Evolutionary conservation across 192 early-diverging fungal genomes (phyloP).

Genomic region (Coemansia aciculifera): DNA sequence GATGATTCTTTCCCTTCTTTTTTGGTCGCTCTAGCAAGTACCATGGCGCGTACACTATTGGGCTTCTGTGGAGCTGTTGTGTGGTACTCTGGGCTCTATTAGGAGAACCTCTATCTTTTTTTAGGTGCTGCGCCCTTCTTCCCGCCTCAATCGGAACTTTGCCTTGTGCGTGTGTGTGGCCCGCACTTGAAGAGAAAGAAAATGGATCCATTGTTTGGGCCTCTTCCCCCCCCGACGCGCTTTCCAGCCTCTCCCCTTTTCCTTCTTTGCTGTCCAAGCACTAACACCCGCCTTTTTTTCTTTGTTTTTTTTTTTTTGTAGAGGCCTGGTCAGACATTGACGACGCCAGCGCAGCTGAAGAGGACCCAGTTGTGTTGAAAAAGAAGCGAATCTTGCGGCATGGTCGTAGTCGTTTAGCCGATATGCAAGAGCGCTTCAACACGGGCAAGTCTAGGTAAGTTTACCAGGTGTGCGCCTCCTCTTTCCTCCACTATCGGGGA

Average conservation of each 20-base stretch:
- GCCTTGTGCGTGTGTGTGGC: slow-evolving; percentile 13
- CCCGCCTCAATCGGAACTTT: slow-evolving; percentile 11
- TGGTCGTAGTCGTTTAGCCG: slow-evolving; percentile 42
- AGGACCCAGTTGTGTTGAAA: slow-evolving; percentile 26
- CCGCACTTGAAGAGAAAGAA: background rate
- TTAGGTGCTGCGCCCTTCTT: slow-evolving; percentile 8
- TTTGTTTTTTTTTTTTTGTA: slow-evolving; percentile 13
- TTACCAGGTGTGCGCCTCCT: background rate
- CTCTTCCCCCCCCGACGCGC: slow-evolving; percentile 1
- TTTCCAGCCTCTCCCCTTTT: slow-evolving; percentile 1
- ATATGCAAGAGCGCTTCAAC: slow-evolving; percentile 46
- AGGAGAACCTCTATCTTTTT: background rate
- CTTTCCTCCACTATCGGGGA: slow-evolving; percentile 1
- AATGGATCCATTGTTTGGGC: slow-evolving; percentile 6
- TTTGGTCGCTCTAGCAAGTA: background rate
- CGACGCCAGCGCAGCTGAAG: slow-evolving; percentile 37
- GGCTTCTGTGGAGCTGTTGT: background rate
- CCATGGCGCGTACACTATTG: background rate
- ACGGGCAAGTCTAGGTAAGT: slow-evolving; percentile 39
- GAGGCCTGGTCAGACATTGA: slow-evolving; percentile 54
- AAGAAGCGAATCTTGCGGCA: slow-evolving; percentile 52
- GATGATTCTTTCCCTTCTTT: background rate
- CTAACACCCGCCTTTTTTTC: background rate
- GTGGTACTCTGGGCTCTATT: background rate
- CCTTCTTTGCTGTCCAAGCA: slow-evolving; percentile 1